Conservation (phyloP, 2,329 filamentous ascomycete species). For the Claviceps paspali region DNA sequence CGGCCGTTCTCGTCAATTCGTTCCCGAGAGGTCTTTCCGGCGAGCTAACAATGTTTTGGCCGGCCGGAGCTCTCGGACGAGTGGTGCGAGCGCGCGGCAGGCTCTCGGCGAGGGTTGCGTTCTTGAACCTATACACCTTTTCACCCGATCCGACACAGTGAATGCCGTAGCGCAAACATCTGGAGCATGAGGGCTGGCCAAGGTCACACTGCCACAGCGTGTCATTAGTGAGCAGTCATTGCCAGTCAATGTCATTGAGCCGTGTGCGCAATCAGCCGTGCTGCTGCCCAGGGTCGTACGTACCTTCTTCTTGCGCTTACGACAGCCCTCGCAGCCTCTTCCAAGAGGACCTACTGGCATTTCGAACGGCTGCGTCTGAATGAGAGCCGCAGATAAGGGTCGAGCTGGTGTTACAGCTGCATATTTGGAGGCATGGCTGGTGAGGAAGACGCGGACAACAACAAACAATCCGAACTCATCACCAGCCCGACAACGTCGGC, state of each 20-base stretch:
- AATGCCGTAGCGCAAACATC: conserved; percentile 2
- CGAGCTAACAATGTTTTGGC: neutral
- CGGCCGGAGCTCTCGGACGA: neutral
- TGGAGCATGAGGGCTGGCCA: conserved; percentile 4
- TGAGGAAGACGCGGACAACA: neutral
- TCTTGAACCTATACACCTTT: conserved; percentile 4
- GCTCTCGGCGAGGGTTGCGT: conserved; percentile 3
- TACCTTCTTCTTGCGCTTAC: conserved; percentile 6
- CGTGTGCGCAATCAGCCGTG: neutral
- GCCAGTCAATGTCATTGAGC: neutral
- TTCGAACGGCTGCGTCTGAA: neutral
- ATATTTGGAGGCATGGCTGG: neutral
- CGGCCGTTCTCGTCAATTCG: conserved; percentile 1
- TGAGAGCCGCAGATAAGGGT: neutral
- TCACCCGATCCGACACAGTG: conserved; percentile 5
- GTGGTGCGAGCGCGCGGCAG: neutral
- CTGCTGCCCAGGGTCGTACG: neutral
- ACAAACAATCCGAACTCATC: too few relatives aligned
- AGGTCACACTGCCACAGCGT: conserved; percentile 2
- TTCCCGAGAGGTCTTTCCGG: conserved; percentile 2
- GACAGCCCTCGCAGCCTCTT: conserved; percentile 5
- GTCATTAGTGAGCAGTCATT: neutral
- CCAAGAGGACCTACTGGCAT: conserved; percentile 1
- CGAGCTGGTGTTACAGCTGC: neutral
- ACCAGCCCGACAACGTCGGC: too few relatives aligned